These are phyloP conservation scores for Scedosporium aurantiacum DNA, from an alignment of 2,329 filamentous ascomycete species.

Conservation along the genomic window DNA sequence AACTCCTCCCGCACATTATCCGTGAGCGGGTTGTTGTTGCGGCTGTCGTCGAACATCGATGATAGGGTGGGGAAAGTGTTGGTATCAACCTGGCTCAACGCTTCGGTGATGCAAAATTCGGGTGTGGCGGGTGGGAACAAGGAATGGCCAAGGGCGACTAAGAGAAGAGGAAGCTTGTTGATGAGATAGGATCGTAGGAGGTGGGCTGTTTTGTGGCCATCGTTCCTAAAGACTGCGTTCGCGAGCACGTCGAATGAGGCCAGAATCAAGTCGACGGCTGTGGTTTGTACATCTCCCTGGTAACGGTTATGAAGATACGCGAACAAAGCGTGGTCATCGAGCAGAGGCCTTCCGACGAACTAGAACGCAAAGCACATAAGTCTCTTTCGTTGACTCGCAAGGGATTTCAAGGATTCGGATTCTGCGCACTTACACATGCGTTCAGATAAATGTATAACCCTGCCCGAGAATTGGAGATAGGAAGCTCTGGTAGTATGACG, in stretches of 20 bases:
- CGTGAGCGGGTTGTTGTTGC: conserved; percentile 44
- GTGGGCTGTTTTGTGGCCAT: conserved; percentile 49
- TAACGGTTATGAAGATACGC: conserved; percentile 79
- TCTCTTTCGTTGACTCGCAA: no score
- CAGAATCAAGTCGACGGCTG: conserved; percentile 72
- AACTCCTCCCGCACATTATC: conserved; percentile 60
- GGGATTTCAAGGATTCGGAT: background rate
- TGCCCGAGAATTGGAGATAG: conserved; percentile 63
- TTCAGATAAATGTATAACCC: conserved; percentile 81
- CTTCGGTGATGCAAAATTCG: conserved; percentile 59
- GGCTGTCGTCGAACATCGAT: conserved; percentile 48
- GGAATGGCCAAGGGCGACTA: conserved; percentile 47
- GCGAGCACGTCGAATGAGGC: conserved; percentile 84
- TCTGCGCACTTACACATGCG: conserved; percentile 50
- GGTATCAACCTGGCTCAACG: conserved; percentile 72
- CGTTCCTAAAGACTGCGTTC: conserved; percentile 65
- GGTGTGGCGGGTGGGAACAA: conserved; percentile 63
- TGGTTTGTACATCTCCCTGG: conserved; percentile 67
- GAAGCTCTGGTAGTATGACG: conserved; percentile 50
- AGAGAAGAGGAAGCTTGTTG: conserved; percentile 47
- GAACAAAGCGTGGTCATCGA: conserved; percentile 70
- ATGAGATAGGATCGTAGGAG: conserved; percentile 79
- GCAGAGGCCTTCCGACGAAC: conserved; percentile 70
- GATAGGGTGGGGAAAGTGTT: conserved; percentile 56
- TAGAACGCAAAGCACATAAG: conserved; percentile 22